These are phyloP conservation scores for Trichoderma asperellum DNA, from an alignment of 2,329 filamentous ascomycete species.

Conservation along the genomic window DNA sequence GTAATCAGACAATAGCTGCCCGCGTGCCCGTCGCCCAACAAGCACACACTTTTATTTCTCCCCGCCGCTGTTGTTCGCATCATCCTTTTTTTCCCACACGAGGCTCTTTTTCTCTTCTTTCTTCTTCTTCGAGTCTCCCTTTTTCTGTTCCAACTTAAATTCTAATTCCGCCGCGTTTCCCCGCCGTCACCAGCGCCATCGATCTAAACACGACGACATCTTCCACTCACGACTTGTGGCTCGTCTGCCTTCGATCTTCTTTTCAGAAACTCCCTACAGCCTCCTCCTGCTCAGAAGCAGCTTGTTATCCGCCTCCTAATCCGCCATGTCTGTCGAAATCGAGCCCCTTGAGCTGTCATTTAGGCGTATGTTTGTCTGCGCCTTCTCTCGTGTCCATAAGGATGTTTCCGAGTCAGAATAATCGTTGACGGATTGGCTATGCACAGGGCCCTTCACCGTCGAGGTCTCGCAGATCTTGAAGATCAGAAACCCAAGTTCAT, in stretches of 20 bases:
- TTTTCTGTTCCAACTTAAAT: background rate
- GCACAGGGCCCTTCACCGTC: conserved; percentile 65
- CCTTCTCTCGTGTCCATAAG: conserved; percentile 24
- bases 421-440: conserved; percentile 29
- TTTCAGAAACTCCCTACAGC: background rate
- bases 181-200: conserved; percentile 19
- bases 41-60: conserved; percentile 3
- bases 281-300: background rate
- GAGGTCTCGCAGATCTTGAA: conserved; percentile 68
- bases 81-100: background rate
- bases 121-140: background rate
- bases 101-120: background rate
- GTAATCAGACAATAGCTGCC: conserved; percentile 27
- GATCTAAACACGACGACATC: conserved; percentile 24
- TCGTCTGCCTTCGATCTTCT: background rate
- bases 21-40: conserved; percentile 6
- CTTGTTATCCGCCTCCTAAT: conserved; percentile 14
- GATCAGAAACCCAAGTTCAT: conserved; percentile 66
- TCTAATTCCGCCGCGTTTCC: conserved; percentile 22
- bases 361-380: conserved; percentile 68
- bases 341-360: conserved; percentile 91
- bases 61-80: conserved; percentile 4
- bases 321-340: conserved; percentile 90
- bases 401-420: conserved; percentile 9
- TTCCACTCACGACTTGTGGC: background rate